Base-by-base conservation (phyloP, 441 rosid species). In the Breynia disticha region DNA sequence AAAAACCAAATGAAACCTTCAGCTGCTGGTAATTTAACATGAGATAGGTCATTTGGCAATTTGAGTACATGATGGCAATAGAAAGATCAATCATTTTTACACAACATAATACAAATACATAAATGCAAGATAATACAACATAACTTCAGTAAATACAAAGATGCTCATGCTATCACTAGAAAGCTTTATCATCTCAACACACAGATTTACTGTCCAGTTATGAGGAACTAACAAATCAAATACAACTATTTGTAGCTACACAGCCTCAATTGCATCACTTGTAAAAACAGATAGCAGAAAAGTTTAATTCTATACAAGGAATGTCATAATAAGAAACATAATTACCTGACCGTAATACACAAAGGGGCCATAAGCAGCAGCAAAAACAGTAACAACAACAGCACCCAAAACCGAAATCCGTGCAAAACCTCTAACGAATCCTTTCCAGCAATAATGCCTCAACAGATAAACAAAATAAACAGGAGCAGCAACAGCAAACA, bases 401-500 rank as follows among this genome's bases (percentile, higher is more conserved):
- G 77, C 52, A 11, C 96, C 95, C 75, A 86, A 39, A 20, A 61
- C 48, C 0, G 57, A 65, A 63, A 91, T 72, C 67, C 83, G 67
- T 46, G 73, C 59, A 7, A 79, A 77, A 18, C 93, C 90, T 54
- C 59, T 63, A 17, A 57, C 61, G 15, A 77, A 56, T 43, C 85
- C 89, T 52, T 79, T 63, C 80, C 89, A 73, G 43, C 95, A 91
- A 71, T 84, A 91, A 74, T 84, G 96, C 77, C 85, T 74, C 52
- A 91, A 64, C 54, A 91, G 61, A 66, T 88, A 91, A 16, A 88
- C 84, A 52, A 88, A 88, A 75, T 84, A 88, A 67, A 88, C 79
- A 16, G 97, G 98, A 11, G 89, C 98, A 32, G 98, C 95, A 10
- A 88, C 91, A 0, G 97, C 97, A 63, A 86, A 91, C 77, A 91